Base-by-base conservation (phyloP, 2,329 filamentous ascomycete genomes). In the Colletotrichum euphorbiae region DNA sequence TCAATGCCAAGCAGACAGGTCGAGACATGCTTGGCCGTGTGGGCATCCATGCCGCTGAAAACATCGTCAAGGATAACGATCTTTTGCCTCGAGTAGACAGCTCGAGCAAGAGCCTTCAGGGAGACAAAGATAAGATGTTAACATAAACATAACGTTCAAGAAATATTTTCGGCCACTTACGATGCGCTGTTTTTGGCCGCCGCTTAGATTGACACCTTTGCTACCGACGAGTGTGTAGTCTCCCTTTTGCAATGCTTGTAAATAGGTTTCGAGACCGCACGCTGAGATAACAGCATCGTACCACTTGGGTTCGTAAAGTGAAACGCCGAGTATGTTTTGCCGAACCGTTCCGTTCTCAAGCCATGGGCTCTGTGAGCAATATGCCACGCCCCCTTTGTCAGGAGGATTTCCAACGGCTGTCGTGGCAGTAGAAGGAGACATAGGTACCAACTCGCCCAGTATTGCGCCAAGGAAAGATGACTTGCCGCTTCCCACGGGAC, bases 181-280 rank as follows among this genome's bases (percentile, higher is more conserved):
- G 21, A 69, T 50, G 3, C 67, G 62, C 15, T 69, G 67, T 36
- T 61, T 69, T 19, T 64, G 61, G 13, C 61, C 61, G 2, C 61
- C 61, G 2, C 61, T 64, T 9, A 64, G 42, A 11, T 28, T 62
- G 33, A 21, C 17, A 1, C 67, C 67, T 43, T 65, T 24, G n/a
- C 62, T 69, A 0, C 67, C 67, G 8, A 67, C 40, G 4, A 31
- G 1, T 3, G 57, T 58, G 3, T 33, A 21, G 19, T 69, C 67
- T 0, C 56, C 48, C 24, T 3, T 51, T 0, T 12, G 4, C 19
- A 67, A 17, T 11, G 17, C 13, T 15, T 60, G 43, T 12, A 69
- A 51, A 6, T 69, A 62, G 7, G n/a, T 5, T 2, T 57, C 36
- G 6, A 69, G 62, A 2, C 56, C 67, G 21, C 67, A 69, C 2